Conservation (phyloP, 2,329 filamentous ascomycete species). For the Ceratocystis colombiana region DNA sequence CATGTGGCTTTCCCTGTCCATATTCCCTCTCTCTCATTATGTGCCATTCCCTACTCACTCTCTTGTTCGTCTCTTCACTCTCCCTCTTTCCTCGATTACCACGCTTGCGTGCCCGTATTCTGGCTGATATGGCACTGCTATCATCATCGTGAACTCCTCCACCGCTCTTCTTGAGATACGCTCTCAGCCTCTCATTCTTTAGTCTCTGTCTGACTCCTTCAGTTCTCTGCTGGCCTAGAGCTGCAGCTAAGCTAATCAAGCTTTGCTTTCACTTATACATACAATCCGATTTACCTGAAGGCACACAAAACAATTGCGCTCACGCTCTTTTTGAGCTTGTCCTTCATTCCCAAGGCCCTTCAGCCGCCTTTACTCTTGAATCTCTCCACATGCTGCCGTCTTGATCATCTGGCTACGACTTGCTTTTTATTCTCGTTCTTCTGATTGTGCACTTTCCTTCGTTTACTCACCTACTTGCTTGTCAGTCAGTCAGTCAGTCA, state of each 20-base stretch:
- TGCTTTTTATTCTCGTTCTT: not conserved
- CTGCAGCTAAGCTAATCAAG: slow-evolving; percentile 11
- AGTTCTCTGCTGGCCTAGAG: slow-evolving; percentile 21
- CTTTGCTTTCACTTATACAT: slow-evolving; percentile 1
- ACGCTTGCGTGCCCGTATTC: slow-evolving; percentile 15
- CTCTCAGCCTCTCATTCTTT: slow-evolving; percentile 14
- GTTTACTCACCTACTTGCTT: not conserved
- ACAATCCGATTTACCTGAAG: not conserved
- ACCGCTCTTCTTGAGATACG: not conserved
- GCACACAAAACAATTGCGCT: not conserved
- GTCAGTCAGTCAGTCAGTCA: not conserved
- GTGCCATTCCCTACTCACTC: too few relatives aligned
- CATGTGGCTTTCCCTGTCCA: slow-evolving; percentile 12
- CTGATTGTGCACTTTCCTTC: slow-evolving; percentile 6
- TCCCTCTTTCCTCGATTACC: slow-evolving; percentile 17
- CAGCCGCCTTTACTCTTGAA: not conserved
- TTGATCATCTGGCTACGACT: not conserved
- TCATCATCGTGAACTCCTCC: slow-evolving; percentile 12
- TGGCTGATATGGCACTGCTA: slow-evolving; percentile 21
- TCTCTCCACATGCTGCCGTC: not conserved
- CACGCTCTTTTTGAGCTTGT: not conserved
- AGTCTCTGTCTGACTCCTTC: slow-evolving; percentile 9
- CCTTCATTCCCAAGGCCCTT: slow-evolving; percentile 11
- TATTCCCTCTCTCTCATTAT: not conserved
- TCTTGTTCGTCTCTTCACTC: slow-evolving; percentile 14